phyloP scores from a whole-genome alignment of 2,329 filamentous ascomycete species.

The Aspergillus tamarii region DNA sequence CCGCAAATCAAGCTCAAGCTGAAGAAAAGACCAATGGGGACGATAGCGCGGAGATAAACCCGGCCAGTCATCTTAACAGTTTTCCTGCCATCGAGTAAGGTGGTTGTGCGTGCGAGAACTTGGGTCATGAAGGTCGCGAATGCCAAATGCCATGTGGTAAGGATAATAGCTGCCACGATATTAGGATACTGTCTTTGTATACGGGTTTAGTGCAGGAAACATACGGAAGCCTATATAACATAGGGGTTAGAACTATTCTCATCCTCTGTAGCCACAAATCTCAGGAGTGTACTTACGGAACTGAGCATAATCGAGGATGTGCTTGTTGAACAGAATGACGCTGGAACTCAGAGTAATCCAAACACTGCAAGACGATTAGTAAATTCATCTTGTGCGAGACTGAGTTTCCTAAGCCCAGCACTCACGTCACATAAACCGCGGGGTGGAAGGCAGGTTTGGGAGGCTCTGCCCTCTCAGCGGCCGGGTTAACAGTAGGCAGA shows the following conservation, averaged over 20 bases:
- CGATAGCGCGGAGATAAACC: slow-evolving; percentile 88
- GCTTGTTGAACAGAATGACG: slow-evolving; percentile 99
- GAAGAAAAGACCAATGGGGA: slow-evolving; percentile 95
- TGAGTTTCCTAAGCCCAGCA: neutral
- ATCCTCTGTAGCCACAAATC: neutral
- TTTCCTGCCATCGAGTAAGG: slow-evolving; percentile 88
- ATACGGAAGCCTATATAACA: slow-evolving; percentile 48
- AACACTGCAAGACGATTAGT: slow-evolving; percentile 56
- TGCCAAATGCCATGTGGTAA: slow-evolving; percentile 93
- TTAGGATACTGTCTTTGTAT: slow-evolving; percentile 4
- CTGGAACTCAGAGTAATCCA: slow-evolving; percentile 94
- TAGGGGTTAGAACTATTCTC: slow-evolving; percentile 8
- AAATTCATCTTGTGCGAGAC: neutral
- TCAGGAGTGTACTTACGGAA: slow-evolving; percentile 66
- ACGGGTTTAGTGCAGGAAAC: slow-evolving; percentile 20
- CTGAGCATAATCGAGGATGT: slow-evolving; percentile 81
- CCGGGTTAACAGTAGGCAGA: slow-evolving; percentile 80
- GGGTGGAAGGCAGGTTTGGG: slow-evolving; percentile 72
- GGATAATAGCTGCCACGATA: slow-evolving; percentile 54
- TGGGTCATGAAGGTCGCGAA: slow-evolving; percentile 97
- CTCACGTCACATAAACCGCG: slow-evolving; percentile 77
- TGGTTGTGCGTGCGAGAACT: slow-evolving; percentile 85
- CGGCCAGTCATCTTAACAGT: slow-evolving; percentile 95
- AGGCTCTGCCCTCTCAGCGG: slow-evolving; percentile 69
- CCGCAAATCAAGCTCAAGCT: slow-evolving; percentile 93